Evolutionary conservation across 2,329 filamentous ascomycete genomes (phyloP), one percentile per base, ranked within the genome.

Genomic region (Taxawa tesnikishii): DNA sequence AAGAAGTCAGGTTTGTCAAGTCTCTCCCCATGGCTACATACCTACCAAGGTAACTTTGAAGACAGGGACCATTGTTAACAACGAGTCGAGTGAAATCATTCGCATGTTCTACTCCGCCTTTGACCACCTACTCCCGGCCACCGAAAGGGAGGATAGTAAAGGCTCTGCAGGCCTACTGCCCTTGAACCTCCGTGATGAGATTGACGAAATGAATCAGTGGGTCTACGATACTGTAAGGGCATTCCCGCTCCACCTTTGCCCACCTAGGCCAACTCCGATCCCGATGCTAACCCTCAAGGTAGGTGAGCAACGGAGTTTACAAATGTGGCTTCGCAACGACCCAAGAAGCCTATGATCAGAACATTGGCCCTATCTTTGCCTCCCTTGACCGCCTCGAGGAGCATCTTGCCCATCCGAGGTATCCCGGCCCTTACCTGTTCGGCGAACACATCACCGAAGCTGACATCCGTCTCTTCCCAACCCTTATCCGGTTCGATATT

Each of bases 1-100:
- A 78, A 73, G 50, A 72, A 78, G 50, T 62, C 62, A 25, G 45
- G 53, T 33, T 27, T 29, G 15, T n/a, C n/a, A n/a, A n/a, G n/a
- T n/a, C n/a, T n/a, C n/a, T n/a, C n/a, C n/a, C n/a, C n/a, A n/a
- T n/a, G n/a, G n/a, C n/a, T n/a, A n/a, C n/a, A n/a, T n/a, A n/a
- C n/a, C n/a, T n/a, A n/a, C n/a, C n/a, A n/a, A n/a, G n/a, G n/a
- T n/a, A n/a, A n/a, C n/a, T n/a, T n/a, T n/a, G 29, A 67, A 73
- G 47, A n/a, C n/a, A n/a, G n/a, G n/a, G 68, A 62, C 18, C n/a
- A 88, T 93, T 49, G 83, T 92, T 41, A 87, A 70, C 70, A 93
- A 93, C 44, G 84, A 92, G 68, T 83, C 79, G 58, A 75, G 76
- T 43, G 84, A 93, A 60, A 92, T 93, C 51, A 73, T 92, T 55